Evolutionary conservation across 352 stramenopile species (phyloP), one percentile per base, ranked within the genome.

Genomic region (Phytophthora fragariaefolia): DNA sequence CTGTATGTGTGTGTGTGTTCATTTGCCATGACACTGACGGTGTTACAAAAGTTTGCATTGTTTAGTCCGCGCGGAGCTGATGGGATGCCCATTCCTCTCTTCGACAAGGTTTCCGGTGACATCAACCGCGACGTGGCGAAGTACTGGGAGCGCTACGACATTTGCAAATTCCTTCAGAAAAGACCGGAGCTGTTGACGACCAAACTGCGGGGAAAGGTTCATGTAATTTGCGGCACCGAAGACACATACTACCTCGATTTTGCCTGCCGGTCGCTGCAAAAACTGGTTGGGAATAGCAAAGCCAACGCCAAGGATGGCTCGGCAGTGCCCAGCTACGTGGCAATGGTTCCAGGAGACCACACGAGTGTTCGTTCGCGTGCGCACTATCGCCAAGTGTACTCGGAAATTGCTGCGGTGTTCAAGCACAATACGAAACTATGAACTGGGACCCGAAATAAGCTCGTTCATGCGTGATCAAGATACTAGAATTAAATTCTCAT

Each of bases 171-270:
- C 38, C 66, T 92, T 2, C 0, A 60, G 22, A 72, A 71, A 34
- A 71, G 60, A 9, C 71, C 71, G 1, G 57, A 75, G 4, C 58
- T 87, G 20, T 60, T 93, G 34, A 64, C 66, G 0, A 76, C 77
- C 8, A 74, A 73, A 22, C 55, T 93, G 13, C 55, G 66, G 40
- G 76, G 82, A 24, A 93, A 92, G 38, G 63, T 93, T 46, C 83
- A 92, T 51, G 85, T 93, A 6, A 77, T 92, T 45, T 93, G 85
- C 49, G 85, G 85, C 7, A 22, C 69, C 13, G 85, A 93, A 45
- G 85, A 93, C 66, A 92, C 77, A 27, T 92, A 92, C 74, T 92
- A 91, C 74, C 74, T 93, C 20, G 71, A 93, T 58, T 74, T 71
- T 38, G 85, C 83, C 15, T 93, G 85, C 55, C 71, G 80, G 20